Base-by-base conservation (phyloP, 352 stramenopile species). In the Phytophthora kernoviae region DNA sequence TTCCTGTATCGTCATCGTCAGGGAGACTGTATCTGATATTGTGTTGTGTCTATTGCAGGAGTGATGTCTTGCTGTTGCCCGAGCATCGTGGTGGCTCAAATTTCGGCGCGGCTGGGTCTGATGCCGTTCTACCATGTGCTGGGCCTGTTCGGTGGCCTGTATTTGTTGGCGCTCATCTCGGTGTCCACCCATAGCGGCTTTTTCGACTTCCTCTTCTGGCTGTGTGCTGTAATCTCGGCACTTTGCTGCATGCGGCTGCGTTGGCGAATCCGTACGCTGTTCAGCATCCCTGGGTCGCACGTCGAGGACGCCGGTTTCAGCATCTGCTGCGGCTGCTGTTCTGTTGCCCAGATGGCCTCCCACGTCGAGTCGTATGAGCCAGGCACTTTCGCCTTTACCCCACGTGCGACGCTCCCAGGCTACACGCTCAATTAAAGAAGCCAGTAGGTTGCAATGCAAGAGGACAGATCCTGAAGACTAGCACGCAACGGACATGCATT, bases 331-430 rank as follows among this genome's bases (percentile, higher is more conserved):
- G 77, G 75, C 54, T 90, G 74, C 69, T 93, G 84, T 69, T 88
- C 81, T 1, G 73, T 91, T 47, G 84, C 84, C 9, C 84, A 93
- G 62, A 89, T 91, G 78, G 84, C 81, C 9, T 87, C 81, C 18
- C 79, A 93, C 58, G 81, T 93, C 53, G 78, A 91, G 64, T 87
- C 81, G 47, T 93, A 91, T 59, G 76, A 89, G 67, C 84, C 81
- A 1, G 84, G 81, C 24, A 51, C 53, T 22, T 88, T 83, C 54
- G 48, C 71, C 9, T 91, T 93, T 30, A 55, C 68, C 10, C 81
- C 84, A 17, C 84, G 77, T 34, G 68, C 78, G 15, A 93, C 84
- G 34, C 79, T 93, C 5, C 68, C 81, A 45, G 80, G 80, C 40
- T 90, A 90, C 69, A 73, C 77, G 22, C 58, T 76, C 50, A 84